Evolutionary conservation across 257 asterid species (phyloP).

Genomic region (Solanum tarapatanum): DNA sequence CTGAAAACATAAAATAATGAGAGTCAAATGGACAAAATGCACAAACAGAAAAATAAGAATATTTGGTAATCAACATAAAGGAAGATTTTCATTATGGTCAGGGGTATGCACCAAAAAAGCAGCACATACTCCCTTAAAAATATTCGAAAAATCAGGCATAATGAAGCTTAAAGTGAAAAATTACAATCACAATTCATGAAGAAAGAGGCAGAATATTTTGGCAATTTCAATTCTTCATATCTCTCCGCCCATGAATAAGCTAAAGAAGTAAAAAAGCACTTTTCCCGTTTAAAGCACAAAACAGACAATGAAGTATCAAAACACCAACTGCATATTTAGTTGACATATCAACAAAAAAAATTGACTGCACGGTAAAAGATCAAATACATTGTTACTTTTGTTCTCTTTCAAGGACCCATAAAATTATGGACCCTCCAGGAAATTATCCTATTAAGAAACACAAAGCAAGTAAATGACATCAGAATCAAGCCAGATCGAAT

Average conservation of each 20-base stretch:
- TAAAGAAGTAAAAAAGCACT: not conserved
- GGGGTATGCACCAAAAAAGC: not conserved
- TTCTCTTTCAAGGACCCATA: not conserved
- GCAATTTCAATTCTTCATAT: not conserved
- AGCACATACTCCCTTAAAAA: not conserved
- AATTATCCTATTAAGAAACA: not conserved
- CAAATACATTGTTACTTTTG: not conserved
- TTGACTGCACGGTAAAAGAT: not conserved
- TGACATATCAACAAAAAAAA: not conserved
- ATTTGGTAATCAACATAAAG: not conserved
- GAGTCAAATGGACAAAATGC: not conserved
- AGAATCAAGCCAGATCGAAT: not conserved
- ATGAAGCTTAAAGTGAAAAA: not conserved
- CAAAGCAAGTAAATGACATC: not conserved
- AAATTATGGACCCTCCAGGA: not conserved
- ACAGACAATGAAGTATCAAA: not conserved
- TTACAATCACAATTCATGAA: not conserved
- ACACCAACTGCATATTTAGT: not conserved
- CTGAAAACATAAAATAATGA: constrained; percentile 27
- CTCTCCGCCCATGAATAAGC: not conserved
- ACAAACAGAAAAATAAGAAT: not conserved
- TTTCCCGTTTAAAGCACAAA: not conserved
- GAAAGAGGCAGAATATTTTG: not conserved
- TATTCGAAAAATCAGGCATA: not conserved
- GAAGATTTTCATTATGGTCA: not conserved